phyloP scores from a whole-genome alignment of 1,284 basidiomycete genomes.

The Blastosporella zonata region DNA sequence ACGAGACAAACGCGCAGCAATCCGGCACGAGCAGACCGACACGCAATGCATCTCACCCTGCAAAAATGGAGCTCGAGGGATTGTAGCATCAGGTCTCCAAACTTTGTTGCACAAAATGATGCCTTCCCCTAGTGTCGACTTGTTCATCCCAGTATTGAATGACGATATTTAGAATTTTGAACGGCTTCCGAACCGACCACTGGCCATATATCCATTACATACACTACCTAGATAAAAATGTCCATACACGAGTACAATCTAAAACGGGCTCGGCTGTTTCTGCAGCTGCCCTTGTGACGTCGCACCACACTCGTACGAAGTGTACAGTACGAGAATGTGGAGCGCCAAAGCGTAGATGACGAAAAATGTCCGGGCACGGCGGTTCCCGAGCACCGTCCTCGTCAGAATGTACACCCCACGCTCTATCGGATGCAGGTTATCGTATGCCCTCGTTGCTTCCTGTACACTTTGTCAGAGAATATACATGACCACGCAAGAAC shows the following conservation, averaged over 20 bases:
- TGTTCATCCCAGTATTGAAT: too few species aligned
- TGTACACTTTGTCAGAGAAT: slow-evolving; percentile 30
- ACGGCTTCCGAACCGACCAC: too few species aligned
- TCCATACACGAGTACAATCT: slow-evolving; percentile 17
- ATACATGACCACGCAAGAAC: not conserved
- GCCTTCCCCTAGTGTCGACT: too few species aligned
- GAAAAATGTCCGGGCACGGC: slow-evolving; percentile 79
- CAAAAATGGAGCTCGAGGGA: too few species aligned
- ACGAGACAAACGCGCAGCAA: too few species aligned
- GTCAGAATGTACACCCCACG: slow-evolving; percentile 85
- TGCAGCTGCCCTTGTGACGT: slow-evolving; percentile 47
- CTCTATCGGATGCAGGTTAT: slow-evolving; percentile 90
- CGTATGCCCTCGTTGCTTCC: slow-evolving; percentile 92
- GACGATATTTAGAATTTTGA: too few species aligned
- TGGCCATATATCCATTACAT: slow-evolving; percentile 20
- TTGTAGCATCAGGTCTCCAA: too few species aligned
- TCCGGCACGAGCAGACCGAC: too few species aligned
- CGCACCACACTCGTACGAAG: slow-evolving; percentile 67
- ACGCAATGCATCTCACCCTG: too few species aligned
- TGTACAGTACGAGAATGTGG: slow-evolving; percentile 79
- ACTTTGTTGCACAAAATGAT: too few species aligned
- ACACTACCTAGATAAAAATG: slow-evolving; percentile 17
- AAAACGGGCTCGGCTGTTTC: slow-evolving; percentile 42
- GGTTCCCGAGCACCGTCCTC: slow-evolving; percentile 82
- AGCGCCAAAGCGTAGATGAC: slow-evolving; percentile 78